Evolutionary conservation across 2,329 filamentous ascomycete species (phyloP), one percentile per base, ranked within the genome.

Genomic region (Macrophomina tecta): DNA sequence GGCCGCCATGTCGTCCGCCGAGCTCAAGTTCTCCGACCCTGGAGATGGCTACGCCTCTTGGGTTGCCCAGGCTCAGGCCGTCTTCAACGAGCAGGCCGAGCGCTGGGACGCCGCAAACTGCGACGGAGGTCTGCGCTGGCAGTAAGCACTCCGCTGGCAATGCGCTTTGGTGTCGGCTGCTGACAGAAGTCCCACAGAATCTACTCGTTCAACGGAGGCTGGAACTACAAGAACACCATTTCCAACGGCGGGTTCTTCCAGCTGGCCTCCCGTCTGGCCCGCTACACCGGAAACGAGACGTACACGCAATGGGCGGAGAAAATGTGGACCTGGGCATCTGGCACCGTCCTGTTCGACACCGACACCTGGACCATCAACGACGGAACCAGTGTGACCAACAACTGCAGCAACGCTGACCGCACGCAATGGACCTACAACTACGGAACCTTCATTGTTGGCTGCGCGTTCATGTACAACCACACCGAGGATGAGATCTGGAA

Each of bases 1-100:
- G 82, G 87, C 92, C 1, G 91, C 90, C 68, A 91, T 96, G 83
- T 86, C 87, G 9, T 92, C 92, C 2, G 90, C 90, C 45, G 92
- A 96, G 78, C 87, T 89, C 72, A 89, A 88, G 69, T 94, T 91
- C 73, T 89, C 90, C 1, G 85, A 93, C 72, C 89, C 90, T 4
- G 84, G 86, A 0, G 70, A 81, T 0, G 85, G 49, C 16, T 53
- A 69, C 36, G 69, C 69, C 16, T 70, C 72, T 5, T 72, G 70
- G 71, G 63, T 72, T 12, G 71, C 68, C 4, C 69, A 72, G 30
- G 71, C 70, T 7, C 77, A 80, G 66, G 77, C 74, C 4, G 79
- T 81, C 18, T 80, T 81, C 71, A 79, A 81, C 66, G 71, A 70
- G 42, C 78, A 80, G 67, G 73, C 73, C 2, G 68, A 67, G 3